Percentiles rank a stretch among this genome's conserved stretches.
Conservation (phyloP, 192 early-diverging fungal genomes). For the Pecoramyces ruminantium region DNA sequence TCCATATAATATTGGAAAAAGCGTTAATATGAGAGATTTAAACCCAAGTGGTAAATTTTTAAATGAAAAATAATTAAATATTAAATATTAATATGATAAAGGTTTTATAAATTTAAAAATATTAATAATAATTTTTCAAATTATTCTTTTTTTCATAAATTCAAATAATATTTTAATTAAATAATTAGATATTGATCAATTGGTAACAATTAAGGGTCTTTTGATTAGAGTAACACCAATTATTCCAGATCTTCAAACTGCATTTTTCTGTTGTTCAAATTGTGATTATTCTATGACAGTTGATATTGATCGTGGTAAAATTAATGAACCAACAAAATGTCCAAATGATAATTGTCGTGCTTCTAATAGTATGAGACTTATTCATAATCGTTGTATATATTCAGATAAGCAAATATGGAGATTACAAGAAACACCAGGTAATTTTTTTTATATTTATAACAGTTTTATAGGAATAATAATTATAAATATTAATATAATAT, state of each 20-base stretch:
- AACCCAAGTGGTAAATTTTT: constrained; percentile 53
- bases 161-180: too few species aligned
- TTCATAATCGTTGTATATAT: constrained; percentile 90
- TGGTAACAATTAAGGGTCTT: constrained; percentile 86
- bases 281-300: constrained; percentile 72
- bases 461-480: too few species aligned
- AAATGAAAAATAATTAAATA: background rate
- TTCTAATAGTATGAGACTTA: constrained; percentile 65
- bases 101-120: too few species aligned
- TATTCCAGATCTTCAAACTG: constrained; percentile 72
- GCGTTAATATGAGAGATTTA: constrained; percentile 84
- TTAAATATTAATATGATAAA: too few species aligned
- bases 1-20: constrained; percentile 62
- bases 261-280: constrained; percentile 80
- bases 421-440: constrained; percentile 89
- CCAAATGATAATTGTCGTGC: constrained; percentile 58
- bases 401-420: constrained; percentile 83
- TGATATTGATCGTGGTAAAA: constrained; percentile 70
- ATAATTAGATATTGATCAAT: constrained; percentile 89
- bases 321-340: constrained; percentile 72
- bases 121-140: too few species aligned
- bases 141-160: too few species aligned
- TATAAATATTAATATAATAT: background rate
- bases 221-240: constrained; percentile 79
- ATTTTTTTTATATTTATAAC: background rate